Conservation (phyloP, 176 grass and related monocot species). For the Lolium rigidum region DNA sequence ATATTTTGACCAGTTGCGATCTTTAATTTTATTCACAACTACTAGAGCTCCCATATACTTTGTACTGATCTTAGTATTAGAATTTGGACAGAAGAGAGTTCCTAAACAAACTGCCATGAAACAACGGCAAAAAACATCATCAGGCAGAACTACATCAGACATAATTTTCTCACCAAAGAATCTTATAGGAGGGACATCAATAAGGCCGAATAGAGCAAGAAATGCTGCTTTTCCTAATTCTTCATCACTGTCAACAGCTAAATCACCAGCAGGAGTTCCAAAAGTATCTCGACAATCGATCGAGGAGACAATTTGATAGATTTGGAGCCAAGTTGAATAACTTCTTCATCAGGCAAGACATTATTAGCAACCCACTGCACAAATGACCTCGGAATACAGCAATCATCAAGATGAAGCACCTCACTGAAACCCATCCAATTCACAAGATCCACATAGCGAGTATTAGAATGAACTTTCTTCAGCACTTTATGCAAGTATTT, state of each 20-base stretch:
- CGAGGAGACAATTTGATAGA: not conserved
- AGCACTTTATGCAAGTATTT: not conserved
- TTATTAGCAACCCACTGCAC: not conserved
- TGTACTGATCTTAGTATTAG: not conserved
- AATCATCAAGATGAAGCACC: too few relatives aligned
- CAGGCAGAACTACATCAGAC: not conserved
- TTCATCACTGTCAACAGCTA: not conserved
- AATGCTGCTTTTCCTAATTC: not conserved
- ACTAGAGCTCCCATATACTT: not conserved
- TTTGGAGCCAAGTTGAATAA: not conserved
- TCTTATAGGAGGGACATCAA: not conserved
- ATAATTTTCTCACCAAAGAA: not conserved
- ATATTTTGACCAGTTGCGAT: not conserved
- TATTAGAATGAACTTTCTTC: not conserved
- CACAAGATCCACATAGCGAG: not conserved
- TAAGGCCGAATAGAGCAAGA: not conserved
- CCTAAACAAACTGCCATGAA: not conserved
- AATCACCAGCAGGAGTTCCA: not conserved
- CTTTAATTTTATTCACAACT: not conserved
- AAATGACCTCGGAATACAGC: too few relatives aligned
- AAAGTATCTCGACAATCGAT: not conserved
- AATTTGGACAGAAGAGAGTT: not conserved
- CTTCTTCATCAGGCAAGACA: not conserved
- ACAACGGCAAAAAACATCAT: not conserved
- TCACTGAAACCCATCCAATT: not conserved